Base-by-base conservation (phyloP, 2,329 filamentous ascomycete genomes). In the Ploettnerulaceae sp. region DNA sequence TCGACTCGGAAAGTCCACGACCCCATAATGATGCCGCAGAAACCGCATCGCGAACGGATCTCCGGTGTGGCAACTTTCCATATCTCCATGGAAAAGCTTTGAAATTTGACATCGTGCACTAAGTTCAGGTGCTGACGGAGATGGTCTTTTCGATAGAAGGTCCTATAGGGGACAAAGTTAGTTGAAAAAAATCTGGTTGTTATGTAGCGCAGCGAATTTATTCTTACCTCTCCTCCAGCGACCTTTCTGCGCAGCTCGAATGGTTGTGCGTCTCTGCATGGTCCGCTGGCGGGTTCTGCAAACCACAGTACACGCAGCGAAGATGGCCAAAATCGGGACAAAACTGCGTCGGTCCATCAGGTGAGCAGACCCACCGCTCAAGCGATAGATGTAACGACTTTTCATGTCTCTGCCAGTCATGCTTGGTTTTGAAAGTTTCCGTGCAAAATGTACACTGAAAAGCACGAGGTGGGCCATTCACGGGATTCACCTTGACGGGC, bases 331-430 rank as follows among this genome's bases (percentile, higher is more conserved):
- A 81, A 2, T 80, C 74, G 2, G 78, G 73, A 47, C 82, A 76
- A 26, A 81, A 64, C 4, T 73, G 73, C 5, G 66, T 70, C 12
- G 76, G 67, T 0, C 79, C 79, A 34, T 77, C 71, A 34, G 78
- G 79, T 3, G 74, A 73, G 59, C 76, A 86, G 49, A 81, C 77
- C 84, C 75, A 87, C 47, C 72, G 72, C 67, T 79, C 80, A 0
- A 84, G 75, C 5, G 77, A 86, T 56, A 77, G 66, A 61, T 77
- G 83, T 53, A 81, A 69, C 40, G 79, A 81, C 55, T 83, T 83
- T 59, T 88, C 83, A 61, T 87, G 83, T 48, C 83, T 71, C 57
- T 82, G 79, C 80, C 80, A 84, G 63, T 84, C 80, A 57, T 84
- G 78, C 61, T 84, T 84, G 3, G 79, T 82, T 54, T 79, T 71